Evolutionary conservation across 176 grass and related monocot species (phyloP), one percentile per base, ranked within the genome.

Genomic region (Zoysia japonica): DNA sequence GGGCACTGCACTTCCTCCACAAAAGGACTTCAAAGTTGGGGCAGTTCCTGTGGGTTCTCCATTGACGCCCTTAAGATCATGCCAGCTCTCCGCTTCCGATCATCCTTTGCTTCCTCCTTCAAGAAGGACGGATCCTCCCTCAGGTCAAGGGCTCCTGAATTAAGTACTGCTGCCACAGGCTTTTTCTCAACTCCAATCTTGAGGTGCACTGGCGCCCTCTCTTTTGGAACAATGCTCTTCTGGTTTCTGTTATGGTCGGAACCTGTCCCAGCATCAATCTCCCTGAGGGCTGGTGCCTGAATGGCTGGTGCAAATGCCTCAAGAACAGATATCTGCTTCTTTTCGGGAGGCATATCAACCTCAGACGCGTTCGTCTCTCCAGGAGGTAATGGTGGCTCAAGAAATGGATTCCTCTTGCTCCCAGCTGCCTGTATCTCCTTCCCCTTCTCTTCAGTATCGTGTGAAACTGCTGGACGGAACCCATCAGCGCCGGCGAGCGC

Each of bases 21-120:
- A 44, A 13, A 14, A 80, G n/a, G 61, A 83, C 16, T 68, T 82
- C 11, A 89, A 71, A 86, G 79, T 63, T 89, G 87, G n/a, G 73
- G 19, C 41, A 89, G 87, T 54, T 89, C 87, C 20, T 86, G 83
- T 12, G 86, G 80, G 67, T 88, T 91, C 71, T 97, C 93, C 54
- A 97, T 93, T 43, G 90, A 85, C 81, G 83, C 86, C 74, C 88
- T 93, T 6, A 97, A 73, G 89, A 93, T 93, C 77, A 97, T 77
- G 47, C 91, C 90, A 4, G 93, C 90, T 71, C 88, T 93, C 50
- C 77, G 84, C 83, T 97, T 97, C 78, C 74, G 78, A 38, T 90
- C 86, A 85, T 93, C 90, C 83, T 88, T 97, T 63, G 74, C 70
- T 85, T 93, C 88, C 82, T 97, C 88, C 75, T 78, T 93, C 79